phyloP scores from a whole-genome alignment of 257 asterid species.

The Linaria vulgaris region DNA sequence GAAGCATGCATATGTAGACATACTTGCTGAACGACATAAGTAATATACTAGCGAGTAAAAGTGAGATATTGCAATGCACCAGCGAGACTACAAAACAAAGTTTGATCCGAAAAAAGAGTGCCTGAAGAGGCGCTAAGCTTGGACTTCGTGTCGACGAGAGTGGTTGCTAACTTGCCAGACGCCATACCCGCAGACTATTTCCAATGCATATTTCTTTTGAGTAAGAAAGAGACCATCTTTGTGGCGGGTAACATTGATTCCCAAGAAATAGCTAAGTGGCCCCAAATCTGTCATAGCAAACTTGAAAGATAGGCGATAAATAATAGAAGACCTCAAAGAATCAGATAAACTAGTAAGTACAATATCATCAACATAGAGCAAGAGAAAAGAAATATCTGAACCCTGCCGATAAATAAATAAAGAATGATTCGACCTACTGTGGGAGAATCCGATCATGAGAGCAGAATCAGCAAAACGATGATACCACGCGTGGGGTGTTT shows the following conservation, averaged over 20 bases:
- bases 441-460: neutral
- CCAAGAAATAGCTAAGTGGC: neutral
- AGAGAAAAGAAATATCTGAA: neutral
- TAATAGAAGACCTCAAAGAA: neutral
- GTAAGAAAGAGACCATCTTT: neutral
- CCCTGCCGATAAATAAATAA: neutral
- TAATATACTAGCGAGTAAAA: too few relatives aligned
- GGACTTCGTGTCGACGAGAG: neutral
- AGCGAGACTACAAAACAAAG: neutral
- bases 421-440: neutral
- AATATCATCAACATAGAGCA: too few relatives aligned
- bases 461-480: too few relatives aligned
- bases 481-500: too few relatives aligned
- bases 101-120: neutral
- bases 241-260: neutral
- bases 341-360: neutral
- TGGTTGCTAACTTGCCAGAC: neutral
- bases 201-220: neutral
- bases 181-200: constrained; percentile 6
- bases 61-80: too few relatives aligned
- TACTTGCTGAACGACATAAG: neutral
- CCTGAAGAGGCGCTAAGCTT: neutral
- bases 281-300: constrained; percentile 11
- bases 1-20: neutral
- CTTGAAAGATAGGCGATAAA: neutral